These are phyloP conservation scores for Adansonia madagascariensis DNA, from an alignment of 441 rosid genomes.

Conservation along the genomic window DNA sequence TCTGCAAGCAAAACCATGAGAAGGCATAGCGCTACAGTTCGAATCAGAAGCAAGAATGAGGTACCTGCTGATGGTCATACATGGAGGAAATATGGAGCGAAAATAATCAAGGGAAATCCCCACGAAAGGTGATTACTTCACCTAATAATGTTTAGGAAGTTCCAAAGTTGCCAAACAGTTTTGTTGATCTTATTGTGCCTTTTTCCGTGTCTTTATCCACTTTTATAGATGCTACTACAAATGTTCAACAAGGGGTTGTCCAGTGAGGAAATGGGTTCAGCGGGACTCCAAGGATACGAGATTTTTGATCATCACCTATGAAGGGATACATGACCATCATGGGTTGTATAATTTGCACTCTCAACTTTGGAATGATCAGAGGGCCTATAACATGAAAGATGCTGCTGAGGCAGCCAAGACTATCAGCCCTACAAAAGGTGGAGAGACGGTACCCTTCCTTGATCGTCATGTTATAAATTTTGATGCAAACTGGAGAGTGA, in stretches of 20 bases:
- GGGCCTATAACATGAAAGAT: conserved; percentile 8
- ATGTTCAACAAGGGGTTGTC: background rate
- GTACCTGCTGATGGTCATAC: conserved; percentile 64
- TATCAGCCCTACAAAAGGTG: conserved; percentile 3
- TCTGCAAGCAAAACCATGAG: background rate
- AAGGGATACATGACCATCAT: conserved; percentile 10
- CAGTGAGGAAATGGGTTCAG: background rate
- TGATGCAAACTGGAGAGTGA: background rate
- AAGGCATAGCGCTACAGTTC: conserved; percentile 47
- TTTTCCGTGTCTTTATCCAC: background rate
- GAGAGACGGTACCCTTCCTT: background rate
- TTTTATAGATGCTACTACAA: background rate
- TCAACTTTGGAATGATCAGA: background rate
- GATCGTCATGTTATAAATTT: background rate
- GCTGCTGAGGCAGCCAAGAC: background rate
- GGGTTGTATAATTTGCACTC: background rate
- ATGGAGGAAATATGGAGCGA: conserved; percentile 66
- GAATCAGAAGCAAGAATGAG: conserved; percentile 55
- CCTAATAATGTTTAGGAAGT: background rate
- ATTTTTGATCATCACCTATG: background rate
- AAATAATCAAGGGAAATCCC: conserved; percentile 53
- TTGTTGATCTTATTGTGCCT: background rate
- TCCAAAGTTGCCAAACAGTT: background rate
- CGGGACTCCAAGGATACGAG: conserved; percentile 14
- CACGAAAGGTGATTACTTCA: conserved; percentile 53